Conservation (phyloP, 2,329 filamentous ascomycete species). For the Stagonosporopsis vannaccii region DNA sequence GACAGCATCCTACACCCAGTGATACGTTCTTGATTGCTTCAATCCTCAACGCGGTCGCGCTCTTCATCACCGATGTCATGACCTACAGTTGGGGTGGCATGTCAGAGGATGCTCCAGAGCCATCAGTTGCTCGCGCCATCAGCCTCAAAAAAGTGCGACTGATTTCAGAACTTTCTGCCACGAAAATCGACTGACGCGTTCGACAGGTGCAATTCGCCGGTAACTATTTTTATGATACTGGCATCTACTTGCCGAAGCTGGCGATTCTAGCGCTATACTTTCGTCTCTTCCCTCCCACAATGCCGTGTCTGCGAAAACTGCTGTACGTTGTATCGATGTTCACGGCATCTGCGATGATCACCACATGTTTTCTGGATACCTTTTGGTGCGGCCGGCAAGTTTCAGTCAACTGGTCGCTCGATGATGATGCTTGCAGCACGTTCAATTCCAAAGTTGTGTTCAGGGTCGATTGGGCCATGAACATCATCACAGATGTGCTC, state of each 20-base stretch:
- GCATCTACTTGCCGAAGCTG: slow-evolving; percentile 30
- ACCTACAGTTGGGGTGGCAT: slow-evolving; percentile 32
- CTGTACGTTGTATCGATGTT: slow-evolving; percentile 20
- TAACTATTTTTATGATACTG: slow-evolving; percentile 29
- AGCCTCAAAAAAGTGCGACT: slow-evolving; percentile 26
- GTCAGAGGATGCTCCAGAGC: slow-evolving; percentile 17
- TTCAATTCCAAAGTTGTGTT: slow-evolving; percentile 31
- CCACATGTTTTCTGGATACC: slow-evolving; percentile 27
- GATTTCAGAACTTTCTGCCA: background rate
- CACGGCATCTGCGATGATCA: slow-evolving; percentile 21
- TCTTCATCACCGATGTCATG: slow-evolving; percentile 29
- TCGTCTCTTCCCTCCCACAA: slow-evolving; percentile 25
- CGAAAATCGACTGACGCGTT: background rate
- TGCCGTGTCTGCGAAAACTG: slow-evolving; percentile 25
- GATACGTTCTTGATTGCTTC: slow-evolving; percentile 28
- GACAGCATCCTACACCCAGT: slow-evolving; percentile 23
- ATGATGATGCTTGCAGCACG: slow-evolving; percentile 25
- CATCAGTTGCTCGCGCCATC: slow-evolving; percentile 13
- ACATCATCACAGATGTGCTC: slow-evolving; percentile 21
- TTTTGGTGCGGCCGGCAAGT: slow-evolving; percentile 30
- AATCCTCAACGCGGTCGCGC: slow-evolving; percentile 24
- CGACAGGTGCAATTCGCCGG: slow-evolving; percentile 28
- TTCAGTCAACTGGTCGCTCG: slow-evolving; percentile 29
- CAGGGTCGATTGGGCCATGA: slow-evolving; percentile 25
- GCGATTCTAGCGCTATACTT: slow-evolving; percentile 27